phyloP scores from a whole-genome alignment of 1,284 basidiomycete species.

The Inonotus hispidus region DNA sequence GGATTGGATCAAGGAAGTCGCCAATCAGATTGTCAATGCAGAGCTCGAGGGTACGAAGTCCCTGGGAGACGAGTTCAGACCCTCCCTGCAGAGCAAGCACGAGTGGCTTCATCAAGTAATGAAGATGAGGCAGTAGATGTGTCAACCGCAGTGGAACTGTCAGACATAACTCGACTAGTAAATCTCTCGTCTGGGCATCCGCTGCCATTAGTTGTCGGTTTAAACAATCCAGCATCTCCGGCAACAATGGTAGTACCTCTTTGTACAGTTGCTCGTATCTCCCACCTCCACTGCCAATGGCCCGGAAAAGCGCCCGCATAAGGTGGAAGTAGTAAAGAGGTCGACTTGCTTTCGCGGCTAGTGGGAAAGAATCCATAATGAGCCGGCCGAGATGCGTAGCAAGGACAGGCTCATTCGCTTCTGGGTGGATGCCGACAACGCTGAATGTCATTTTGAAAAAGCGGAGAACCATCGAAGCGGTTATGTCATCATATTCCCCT shows the following conservation, averaged over 20 bases:
- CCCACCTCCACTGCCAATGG: conserved; percentile 93
- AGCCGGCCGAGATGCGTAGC: conserved; percentile 91
- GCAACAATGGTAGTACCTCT: conserved; percentile 92
- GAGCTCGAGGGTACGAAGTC: conserved; percentile 94
- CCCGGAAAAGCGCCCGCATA: conserved; percentile 91
- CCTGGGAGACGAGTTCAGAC: conserved; percentile 92
- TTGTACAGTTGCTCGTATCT: conserved; percentile 95
- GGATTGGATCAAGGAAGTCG: conserved; percentile 96
- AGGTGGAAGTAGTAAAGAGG: conserved; percentile 93
- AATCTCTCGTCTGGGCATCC: conserved; percentile 72
- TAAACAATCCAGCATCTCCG: conserved; percentile 95
- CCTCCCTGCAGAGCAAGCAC: conserved; percentile 87
- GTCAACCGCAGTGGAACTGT: conserved; percentile 96
- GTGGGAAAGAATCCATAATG: conserved; percentile 95
- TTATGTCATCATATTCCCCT: conserved; percentile 81
- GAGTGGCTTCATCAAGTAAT: conserved; percentile 95
- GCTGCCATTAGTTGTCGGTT: conserved; percentile 87
- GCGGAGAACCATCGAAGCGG: conserved; percentile 77
- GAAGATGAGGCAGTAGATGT: conserved; percentile 92
- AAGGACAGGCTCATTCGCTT: conserved; percentile 85
- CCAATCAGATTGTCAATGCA: conserved; percentile 99
- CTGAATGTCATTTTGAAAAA: conserved; percentile 97
- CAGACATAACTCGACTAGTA: conserved; percentile 96
- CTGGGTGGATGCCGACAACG: conserved; percentile 79
- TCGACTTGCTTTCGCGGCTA: conserved; percentile 88